Base-by-base conservation (phyloP, 352 stramenopile genomes). In the Phytopythium montanum region DNA sequence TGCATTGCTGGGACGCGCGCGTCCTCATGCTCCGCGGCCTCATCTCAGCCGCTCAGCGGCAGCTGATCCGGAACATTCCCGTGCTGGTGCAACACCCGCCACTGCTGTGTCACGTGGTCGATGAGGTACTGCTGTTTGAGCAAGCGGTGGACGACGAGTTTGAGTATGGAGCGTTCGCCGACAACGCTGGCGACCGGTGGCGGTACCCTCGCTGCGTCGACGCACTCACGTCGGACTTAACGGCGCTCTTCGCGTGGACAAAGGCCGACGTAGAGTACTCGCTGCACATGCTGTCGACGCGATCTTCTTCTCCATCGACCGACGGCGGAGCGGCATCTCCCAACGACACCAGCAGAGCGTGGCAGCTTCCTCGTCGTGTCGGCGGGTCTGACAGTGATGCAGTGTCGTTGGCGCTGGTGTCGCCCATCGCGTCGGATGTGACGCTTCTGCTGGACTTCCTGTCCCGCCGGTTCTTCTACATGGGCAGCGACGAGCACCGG, bases 101-200 rank as follows among this genome's bases (percentile, higher is more conserved):
- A 2, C 59, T 87, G 1, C 64, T 93, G 44, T 93, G 83, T 55
- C 83, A 93, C 53, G 84, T 76, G 3, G 62, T 93, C 21, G 83
- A 93, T 41, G 83, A 93, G 66, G 65, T 90, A 0, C 46, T 93
- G 55, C 67, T 91, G 9, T 93, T 93, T 66, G 83, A 93, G 58
- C 72, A 78, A 36, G 29, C 60, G 2, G 60, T 91, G 23, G 77
- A 93, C 48, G 79, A 86, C 8, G 70, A 87, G 23, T 75, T 89
- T 56, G 70, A 63, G 23, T 93, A 93, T 51, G 68, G 68, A 10
- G 77, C 79, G 3, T 93, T 73, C 55, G 69, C 77, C 0, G 50
- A 56, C 52, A 58, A 25, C 36, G 72, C 60, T 7, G 61, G 61
- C 0, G 65, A 82, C 33, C 73, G 76, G 2, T 25, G 59, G 29